These are phyloP conservation scores for Setaria viridis DNA, from an alignment of 202 grass and related monocot genomes.

Conservation along the genomic window DNA sequence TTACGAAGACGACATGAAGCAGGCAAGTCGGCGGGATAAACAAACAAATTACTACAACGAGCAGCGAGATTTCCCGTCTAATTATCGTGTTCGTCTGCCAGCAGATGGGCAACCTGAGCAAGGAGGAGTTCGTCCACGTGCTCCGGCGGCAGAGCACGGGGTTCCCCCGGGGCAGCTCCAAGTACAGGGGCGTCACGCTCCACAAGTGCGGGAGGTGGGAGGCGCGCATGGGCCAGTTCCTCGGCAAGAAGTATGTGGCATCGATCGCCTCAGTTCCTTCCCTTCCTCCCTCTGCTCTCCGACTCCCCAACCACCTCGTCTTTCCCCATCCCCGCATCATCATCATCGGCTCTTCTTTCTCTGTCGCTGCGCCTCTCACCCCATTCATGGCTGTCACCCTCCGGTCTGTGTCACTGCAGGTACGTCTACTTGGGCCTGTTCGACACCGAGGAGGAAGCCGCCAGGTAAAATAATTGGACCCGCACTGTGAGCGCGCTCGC, in stretches of 20 bases:
- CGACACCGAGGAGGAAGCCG: constrained; percentile 95
- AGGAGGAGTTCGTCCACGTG: constrained; percentile 99
- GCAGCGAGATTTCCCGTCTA: background rate
- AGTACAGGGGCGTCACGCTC: constrained; percentile 90
- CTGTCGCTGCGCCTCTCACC: background rate
- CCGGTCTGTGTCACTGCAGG: constrained; percentile 48
- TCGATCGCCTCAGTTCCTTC: background rate
- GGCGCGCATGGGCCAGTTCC: constrained; percentile 93
- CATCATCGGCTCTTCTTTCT: background rate
- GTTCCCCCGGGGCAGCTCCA: constrained; percentile 91
- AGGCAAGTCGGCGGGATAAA: constrained; percentile 33
- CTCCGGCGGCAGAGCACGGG: constrained; percentile 95
- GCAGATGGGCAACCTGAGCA: constrained; percentile 87
- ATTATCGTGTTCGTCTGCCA: background rate
- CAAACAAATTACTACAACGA: background rate
- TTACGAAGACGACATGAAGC: constrained; percentile 93
- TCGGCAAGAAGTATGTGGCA: constrained; percentile 86
- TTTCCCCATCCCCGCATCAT: background rate
- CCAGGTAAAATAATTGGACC: constrained; percentile 74
- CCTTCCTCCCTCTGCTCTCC: background rate
- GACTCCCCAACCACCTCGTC: background rate
- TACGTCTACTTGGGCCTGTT: constrained; percentile 98
- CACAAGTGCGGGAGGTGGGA: constrained; percentile 99
- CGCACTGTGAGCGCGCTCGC: constrained; percentile 30
- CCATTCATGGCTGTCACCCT: constrained; percentile 22